phyloP scores from a whole-genome alignment of 2,329 filamentous ascomycete genomes.

The Pyrenophora tritici-repentis region DNA sequence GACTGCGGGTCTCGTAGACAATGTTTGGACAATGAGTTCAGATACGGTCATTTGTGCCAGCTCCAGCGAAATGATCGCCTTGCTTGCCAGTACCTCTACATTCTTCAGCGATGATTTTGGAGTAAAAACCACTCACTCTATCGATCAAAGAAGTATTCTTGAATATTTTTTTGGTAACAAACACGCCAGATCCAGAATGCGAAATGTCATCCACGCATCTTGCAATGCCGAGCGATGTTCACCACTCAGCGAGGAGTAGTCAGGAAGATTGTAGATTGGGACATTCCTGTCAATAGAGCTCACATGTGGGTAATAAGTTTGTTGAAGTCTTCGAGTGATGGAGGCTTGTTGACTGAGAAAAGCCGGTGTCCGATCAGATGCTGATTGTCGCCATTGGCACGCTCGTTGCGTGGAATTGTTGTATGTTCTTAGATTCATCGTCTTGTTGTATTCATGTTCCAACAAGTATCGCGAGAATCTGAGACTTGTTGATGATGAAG shows the following conservation, averaged over 20 bases:
- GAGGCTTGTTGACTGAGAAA: conserved; percentile 35
- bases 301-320: conserved; percentile 55
- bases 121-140: conserved; percentile 29
- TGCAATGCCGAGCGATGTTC: conserved; percentile 53
- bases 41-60: conserved; percentile 63
- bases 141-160: conserved; percentile 42
- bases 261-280: conserved; percentile 59
- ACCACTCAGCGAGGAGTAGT: conserved; percentile 42
- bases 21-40: conserved; percentile 70
- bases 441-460: too few relatives aligned
- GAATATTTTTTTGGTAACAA: conserved; percentile 54
- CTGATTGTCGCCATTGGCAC: conserved; percentile 2
- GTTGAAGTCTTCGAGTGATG: conserved; percentile 49
- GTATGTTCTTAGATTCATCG: not conserved
- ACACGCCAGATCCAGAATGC: conserved; percentile 62
- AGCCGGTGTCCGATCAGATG: conserved; percentile 30
- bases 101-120: conserved; percentile 50
- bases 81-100: conserved; percentile 53
- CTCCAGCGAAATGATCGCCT: conserved; percentile 66
- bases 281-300: conserved; percentile 55
- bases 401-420: not conserved
- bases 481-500: too few relatives aligned
- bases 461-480: too few relatives aligned
- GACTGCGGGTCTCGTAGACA: conserved; percentile 56
- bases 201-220: conserved; percentile 66